Percentiles rank a stretch among this genome's conserved stretches.
These are phyloP conservation scores for Boletus semigastroideus DNA, from an alignment of 1,284 basidiomycete species.

Conservation along the genomic window DNA sequence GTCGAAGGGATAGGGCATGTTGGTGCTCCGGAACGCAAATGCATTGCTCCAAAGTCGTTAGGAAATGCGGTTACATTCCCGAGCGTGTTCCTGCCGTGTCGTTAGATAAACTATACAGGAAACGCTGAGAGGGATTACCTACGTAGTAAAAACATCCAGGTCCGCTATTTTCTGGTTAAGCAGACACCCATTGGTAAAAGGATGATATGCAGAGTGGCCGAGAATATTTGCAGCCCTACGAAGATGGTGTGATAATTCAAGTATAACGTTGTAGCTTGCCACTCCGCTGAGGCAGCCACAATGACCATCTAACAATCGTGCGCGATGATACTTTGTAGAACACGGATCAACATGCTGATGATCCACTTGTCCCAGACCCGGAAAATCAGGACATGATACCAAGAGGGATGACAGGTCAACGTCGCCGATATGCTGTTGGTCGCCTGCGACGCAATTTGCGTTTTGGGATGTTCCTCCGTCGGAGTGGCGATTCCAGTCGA, in stretches of 20 bases:
- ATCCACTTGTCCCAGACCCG: slow-evolving; percentile 16
- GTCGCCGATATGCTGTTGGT: slow-evolving; percentile 23
- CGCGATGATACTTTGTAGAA: slow-evolving; percentile 16
- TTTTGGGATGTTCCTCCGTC: slow-evolving; percentile 38
- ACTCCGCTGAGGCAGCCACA: slow-evolving; percentile 60
- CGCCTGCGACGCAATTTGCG: slow-evolving; percentile 32
- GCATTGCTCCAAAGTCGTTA: slow-evolving; percentile 21
- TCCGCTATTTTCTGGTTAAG: slow-evolving; percentile 55
- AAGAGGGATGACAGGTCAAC: slow-evolving; percentile 45
- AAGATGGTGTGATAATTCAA: slow-evolving; percentile 61
- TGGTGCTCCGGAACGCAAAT: slow-evolving; percentile 10
- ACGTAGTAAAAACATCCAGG: slow-evolving; percentile 59
- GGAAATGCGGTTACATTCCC: slow-evolving; percentile 35
- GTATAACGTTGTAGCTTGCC: slow-evolving; percentile 52
- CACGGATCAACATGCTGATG: slow-evolving; percentile 10
- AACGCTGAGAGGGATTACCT: slow-evolving; percentile 26
- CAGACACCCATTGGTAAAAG: slow-evolving; percentile 43
- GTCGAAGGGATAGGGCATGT: slow-evolving; percentile 1
- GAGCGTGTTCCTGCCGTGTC: slow-evolving; percentile 34
- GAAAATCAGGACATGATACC: slow-evolving; percentile 37
- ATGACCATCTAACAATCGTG: slow-evolving; percentile 34
- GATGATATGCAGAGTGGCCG: slow-evolving; percentile 49
- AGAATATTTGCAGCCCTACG: slow-evolving; percentile 58
- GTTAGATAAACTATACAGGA: slow-evolving; percentile 1
- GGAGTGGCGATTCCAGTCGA: slow-evolving; percentile 44